A percentile compares a stretch with the other conserved stretches of the same genome.
Evolutionary conservation across 1,284 basidiomycete species (phyloP).

Genomic region (Polyporus tsugae): DNA sequence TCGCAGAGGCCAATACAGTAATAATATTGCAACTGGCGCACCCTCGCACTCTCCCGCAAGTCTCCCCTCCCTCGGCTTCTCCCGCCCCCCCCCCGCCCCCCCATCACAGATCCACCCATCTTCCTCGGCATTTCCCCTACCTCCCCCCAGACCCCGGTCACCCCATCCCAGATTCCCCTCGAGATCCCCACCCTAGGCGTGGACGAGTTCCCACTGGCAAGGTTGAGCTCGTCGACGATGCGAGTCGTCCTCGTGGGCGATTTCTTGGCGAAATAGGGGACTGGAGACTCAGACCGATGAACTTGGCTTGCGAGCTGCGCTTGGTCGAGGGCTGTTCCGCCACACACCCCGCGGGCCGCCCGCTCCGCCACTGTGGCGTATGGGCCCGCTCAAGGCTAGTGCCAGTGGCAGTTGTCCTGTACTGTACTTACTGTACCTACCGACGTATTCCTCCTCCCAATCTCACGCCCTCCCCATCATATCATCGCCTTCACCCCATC

Average conservation of each 20-base stretch:
- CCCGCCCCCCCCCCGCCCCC: neutral
- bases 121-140: slow-evolving; percentile 5
- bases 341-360: neutral
- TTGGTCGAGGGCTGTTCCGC: neutral
- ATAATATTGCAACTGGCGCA: too few relatives aligned
- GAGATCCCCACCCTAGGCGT: neutral
- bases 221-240: slow-evolving; percentile 1
- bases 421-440: neutral
- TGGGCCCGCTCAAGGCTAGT: neutral
- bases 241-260: neutral
- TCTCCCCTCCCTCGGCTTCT: slow-evolving; percentile 2
- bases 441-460: neutral
- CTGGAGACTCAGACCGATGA: neutral
- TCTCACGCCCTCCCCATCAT: neutral
- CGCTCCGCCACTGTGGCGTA: neutral
- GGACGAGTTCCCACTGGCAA: neutral
- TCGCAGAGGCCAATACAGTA: too few relatives aligned
- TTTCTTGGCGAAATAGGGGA: neutral
- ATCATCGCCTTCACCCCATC: neutral
- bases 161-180: neutral
- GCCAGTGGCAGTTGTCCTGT: too few relatives aligned
- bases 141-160: neutral
- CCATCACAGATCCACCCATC: slow-evolving; percentile 5
- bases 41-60: too few relatives aligned
- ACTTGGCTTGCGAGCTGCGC: neutral